Evolutionary conservation across 2,329 filamentous ascomycete genomes (phyloP), one percentile per base, ranked within the genome.

Genomic region (Penicillium sp.): DNA sequence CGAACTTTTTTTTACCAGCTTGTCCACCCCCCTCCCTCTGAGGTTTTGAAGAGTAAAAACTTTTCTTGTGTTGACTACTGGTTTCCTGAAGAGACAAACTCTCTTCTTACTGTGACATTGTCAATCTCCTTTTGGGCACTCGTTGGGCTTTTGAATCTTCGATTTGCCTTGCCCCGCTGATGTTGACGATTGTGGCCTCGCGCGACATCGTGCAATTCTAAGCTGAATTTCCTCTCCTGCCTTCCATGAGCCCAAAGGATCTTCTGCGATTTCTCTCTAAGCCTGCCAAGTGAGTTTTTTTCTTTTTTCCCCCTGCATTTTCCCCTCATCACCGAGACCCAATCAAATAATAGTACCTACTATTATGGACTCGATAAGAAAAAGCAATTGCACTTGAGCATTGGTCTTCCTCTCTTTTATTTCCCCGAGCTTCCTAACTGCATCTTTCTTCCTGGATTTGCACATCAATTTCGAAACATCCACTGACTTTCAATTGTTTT

Each of bases 241-340:
- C 78, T 86, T 91, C 87, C 88, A 96, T 96, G 92, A 93, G 87
- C 89, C 88, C 85, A 78, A 90, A 88, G 81, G 91, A 96, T 80
- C 87, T 96, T 73, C 86, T 96, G 75, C 90, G 92, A 81, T 95
- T 96, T 82, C 87, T 96, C 70, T 96, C 91, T 75, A 95, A 95
- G 84, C 92, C 92, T 75, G 91, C 91, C 78, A 96, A 96, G 92
- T 96, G 80, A 75, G 90, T 81, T 52, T 62, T 59, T 19, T 35
- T 46, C 27, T 37, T 53, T 55, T 33, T 27, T 43, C 50, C 43
- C 42, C 48, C 11, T 42, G 39, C 39, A 42, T 23, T 14, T 21
- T 21, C 19, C n/a, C 39, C 39, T 21, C 19, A 13, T 42, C 6
- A 19, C 39, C 39, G 39, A 42, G n/a, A 42, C 19, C 19, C 39